Conservation (phyloP, 768 basidiomycete genomes). For the Fomitopsis pulvina region DNA sequence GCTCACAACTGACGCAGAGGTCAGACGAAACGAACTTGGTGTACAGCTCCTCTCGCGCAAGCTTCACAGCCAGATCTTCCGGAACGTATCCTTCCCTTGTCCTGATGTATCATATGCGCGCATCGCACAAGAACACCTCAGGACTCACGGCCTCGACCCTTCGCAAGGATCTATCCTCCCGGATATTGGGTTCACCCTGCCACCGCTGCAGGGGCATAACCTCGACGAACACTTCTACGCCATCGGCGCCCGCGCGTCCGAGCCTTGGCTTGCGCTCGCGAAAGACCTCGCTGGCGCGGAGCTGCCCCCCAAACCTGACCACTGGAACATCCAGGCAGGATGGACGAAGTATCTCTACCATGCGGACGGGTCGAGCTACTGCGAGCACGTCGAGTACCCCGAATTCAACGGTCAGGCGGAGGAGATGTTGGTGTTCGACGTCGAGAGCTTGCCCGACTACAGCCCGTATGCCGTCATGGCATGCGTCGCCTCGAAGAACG, state of each 20-base stretch:
- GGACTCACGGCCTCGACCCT: conserved; percentile 76
- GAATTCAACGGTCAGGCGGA: conserved; percentile 59
- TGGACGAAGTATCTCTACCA: conserved; percentile 83
- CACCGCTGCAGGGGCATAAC: conserved; percentile 71
- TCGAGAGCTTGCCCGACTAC: conserved; percentile 85
- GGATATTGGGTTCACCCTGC: conserved; percentile 73
- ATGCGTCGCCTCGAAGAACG: conserved; percentile 71
- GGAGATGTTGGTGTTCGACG: conserved; percentile 81
- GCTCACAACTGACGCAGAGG: conserved; percentile 24
- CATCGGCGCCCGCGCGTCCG: conserved; percentile 60
- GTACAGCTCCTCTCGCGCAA: conserved; percentile 83
- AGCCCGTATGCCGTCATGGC: conserved; percentile 85
- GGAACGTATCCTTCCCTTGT: conserved; percentile 52
- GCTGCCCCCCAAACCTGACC: conserved; percentile 56
- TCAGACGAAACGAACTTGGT: conserved; percentile 81
- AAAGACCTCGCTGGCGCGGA: conserved; percentile 42
- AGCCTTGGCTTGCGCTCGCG: conserved; percentile 76
- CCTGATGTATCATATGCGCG: conserved; percentile 57
- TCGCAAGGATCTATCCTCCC: conserved; percentile 76
- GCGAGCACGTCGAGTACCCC: conserved; percentile 64
- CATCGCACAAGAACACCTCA: conserved; percentile 77
- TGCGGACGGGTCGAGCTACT: conserved; percentile 71
- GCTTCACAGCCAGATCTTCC: conserved; percentile 83
- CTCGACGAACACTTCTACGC: conserved; percentile 87
- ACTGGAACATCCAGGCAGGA: conserved; percentile 58